Evolutionary conservation across 2,329 filamentous ascomycete genomes (phyloP), one percentile per base, ranked within the genome.

Genomic region (Fusarium sp.): DNA sequence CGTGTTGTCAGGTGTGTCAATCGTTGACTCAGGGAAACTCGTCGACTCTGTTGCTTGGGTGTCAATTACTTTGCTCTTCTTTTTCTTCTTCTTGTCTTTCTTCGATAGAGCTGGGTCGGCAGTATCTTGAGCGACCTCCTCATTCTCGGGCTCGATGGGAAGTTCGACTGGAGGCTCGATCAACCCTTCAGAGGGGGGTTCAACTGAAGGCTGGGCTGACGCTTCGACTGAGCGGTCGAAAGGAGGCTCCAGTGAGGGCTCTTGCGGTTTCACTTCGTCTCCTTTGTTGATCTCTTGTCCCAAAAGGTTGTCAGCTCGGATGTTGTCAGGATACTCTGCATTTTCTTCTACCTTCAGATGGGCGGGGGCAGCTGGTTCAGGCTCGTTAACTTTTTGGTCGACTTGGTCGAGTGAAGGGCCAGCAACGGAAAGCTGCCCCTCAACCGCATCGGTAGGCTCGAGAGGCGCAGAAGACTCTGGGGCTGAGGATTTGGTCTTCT

Each of bases 81-180:
- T 62, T 67, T 75, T 75, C 29, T 72, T 76, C 29, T 75, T 75
- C 45, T 69, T 70, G 27, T 71, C 72, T 37, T 75, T 77, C 47
- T 78, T 78, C 9, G 62, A 72, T 34, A 69, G 60, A 13, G 35
- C 29, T 11, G 64, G 64, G 24, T 20, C 27, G 10, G 70, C 37
- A 47, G 58, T 60, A 29, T 73, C 64, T 11, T 73, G 72, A 45
- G 72, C 67, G 45, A 67, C 58, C 20, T 66, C 45, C 31, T 69
- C 45, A 34, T 31, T 16, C 18, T 42, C 37, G 20, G 52, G 18
- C 57, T 56, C 47, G 20, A 22, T 54, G 34, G 40, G 20, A 20
- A 47, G 22, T 22, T 71, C 58, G 10, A 50, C 54, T 27, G 34
- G 14, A 24, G 20, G 27, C 24, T 73, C 47, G 27, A 20, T 18